A percentile compares a stretch with the other conserved stretches of the same genome.
phyloP scores from a whole-genome alignment of 1,284 basidiomycete species.

The Gymnopus androsaceus region DNA sequence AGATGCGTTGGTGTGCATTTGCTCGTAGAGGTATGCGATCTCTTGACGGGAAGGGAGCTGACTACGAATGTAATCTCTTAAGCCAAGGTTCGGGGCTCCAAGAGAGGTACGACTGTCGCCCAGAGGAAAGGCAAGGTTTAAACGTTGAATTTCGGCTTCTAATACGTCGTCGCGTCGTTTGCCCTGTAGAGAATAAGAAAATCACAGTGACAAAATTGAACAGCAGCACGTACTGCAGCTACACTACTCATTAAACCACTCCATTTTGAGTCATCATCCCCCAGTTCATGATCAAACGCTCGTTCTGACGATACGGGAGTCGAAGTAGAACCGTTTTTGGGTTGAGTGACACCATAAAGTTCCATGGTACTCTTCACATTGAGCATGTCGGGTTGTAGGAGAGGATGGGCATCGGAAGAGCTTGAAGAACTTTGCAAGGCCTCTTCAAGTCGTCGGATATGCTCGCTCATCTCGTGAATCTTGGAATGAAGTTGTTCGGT shows the following conservation, averaged over 20 bases:
- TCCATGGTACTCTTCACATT: constrained; percentile 68
- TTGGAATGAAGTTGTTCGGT: constrained; percentile 72
- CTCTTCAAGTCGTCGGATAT: constrained; percentile 69
- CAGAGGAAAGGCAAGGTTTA: constrained; percentile 43
- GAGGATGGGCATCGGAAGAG: constrained; percentile 49
- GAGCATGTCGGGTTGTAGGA: constrained; percentile 58
- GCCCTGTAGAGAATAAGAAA: constrained; percentile 2
- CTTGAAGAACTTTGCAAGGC: constrained; percentile 42
- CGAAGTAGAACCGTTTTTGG: constrained; percentile 7
- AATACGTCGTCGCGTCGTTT: constrained; percentile 25
- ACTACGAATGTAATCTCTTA: constrained; percentile 40
- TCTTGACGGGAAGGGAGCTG: constrained; percentile 39
- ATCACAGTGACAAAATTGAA: background rate
- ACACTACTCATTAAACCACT: background rate
- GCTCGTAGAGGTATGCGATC: constrained; percentile 46
- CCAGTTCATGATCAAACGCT: background rate
- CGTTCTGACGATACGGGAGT: constrained; percentile 6
- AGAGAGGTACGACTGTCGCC: constrained; percentile 35
- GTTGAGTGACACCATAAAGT: constrained; percentile 49
- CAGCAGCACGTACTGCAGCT: background rate
- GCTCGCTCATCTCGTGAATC: constrained; percentile 68
- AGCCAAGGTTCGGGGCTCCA: constrained; percentile 37
- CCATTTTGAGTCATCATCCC: background rate
- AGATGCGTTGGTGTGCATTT: constrained; percentile 47
- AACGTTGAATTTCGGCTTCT: constrained; percentile 38